Evolutionary conservation across 495 filamentous ascomycete species (phyloP).

Genomic region (Penicillium bovifimosum): DNA sequence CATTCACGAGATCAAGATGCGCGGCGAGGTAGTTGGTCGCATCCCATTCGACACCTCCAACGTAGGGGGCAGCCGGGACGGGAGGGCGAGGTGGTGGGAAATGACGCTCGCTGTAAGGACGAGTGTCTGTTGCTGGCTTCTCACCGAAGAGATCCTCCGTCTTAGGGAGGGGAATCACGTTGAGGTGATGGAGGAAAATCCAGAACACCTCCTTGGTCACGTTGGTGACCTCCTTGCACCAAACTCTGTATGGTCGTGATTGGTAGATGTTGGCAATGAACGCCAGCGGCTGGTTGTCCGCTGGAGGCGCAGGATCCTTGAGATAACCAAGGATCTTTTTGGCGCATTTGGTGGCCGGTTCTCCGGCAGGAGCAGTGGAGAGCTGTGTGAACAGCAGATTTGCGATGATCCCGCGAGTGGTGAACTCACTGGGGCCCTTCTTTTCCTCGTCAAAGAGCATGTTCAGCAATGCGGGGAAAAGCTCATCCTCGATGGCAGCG

Average conservation of each 20-base stretch:
- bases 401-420: constrained; percentile 81
- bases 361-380: constrained; percentile 49
- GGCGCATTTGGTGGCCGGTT: constrained; percentile 51
- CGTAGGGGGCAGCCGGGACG: constrained; percentile 90
- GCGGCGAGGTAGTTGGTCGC: constrained; percentile 92
- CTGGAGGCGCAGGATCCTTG: constrained; percentile 70
- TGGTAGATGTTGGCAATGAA: constrained; percentile 89
- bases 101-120: constrained; percentile 47
- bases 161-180: constrained; percentile 61
- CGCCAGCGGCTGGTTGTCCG: constrained; percentile 65
- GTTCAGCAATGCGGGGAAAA: constrained; percentile 81
- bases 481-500: constrained; percentile 65
- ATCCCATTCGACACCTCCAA: constrained; percentile 98
- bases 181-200: constrained; percentile 95
- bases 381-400: constrained; percentile 83
- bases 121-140: constrained; percentile 7
- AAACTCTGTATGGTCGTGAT: constrained; percentile 82
- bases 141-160: constrained; percentile 26
- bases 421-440: constrained; percentile 95
- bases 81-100: constrained; percentile 87
- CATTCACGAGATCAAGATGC: constrained; percentile 90
- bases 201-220: constrained; percentile 99
- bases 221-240: constrained; percentile 85
- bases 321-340: constrained; percentile 69
- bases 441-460: constrained; percentile 96